Evolutionary conservation across 2,329 filamentous ascomycete species (phyloP), one percentile per base, ranked within the genome.

Genomic region (Calonectria hongkongensis): DNA sequence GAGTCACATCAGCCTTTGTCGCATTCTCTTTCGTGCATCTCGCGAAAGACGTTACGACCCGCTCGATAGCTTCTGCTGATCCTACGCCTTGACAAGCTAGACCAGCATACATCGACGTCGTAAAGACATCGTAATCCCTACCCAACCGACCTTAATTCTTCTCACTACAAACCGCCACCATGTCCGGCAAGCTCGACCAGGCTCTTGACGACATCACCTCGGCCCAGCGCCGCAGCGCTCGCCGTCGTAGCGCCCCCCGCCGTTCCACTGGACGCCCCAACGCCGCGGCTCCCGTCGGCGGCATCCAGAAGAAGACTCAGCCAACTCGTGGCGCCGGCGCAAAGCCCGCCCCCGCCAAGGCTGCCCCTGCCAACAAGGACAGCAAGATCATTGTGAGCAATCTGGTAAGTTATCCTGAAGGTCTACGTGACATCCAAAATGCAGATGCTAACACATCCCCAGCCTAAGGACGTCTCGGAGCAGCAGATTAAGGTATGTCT

Each of bases 401-500:
- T 89, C 91, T 99, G 90, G 96, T 98, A 93, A 86, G 95, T 79
- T 60, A 3, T 39, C 47, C 6, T 39, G 27, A 39, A 3, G 47
- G 13, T n/a, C 41, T 25, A 56, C 74, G 0, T 2, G 2, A 25
- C n/a, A 18, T 41, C 1, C 15, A 2, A 5, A 21, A 27, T 43
- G 13, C n/a, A 16, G 6, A 16, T 56, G 62, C 90, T 94, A 88
- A 94, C 85, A 33, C 30, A 10, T 25, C n/a, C 21, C 69, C 79
- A 98, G 95, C 97, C 97, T 85, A 93, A 93, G 89, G 97, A 99
- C 92, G 95, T 99, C 86, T 95, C 92, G 88, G 96, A 98, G 91
- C 89, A 88, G 88, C 95, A 97, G 93, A 97, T 99, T 89, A 98
- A 99, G 97, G 97, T 99, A 99, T 97, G 97, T 99, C 95, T 94